Evolutionary conservation across 768 basidiomycete species (phyloP), one percentile per base, ranked within the genome.

Genomic region (Mycena filopes): DNA sequence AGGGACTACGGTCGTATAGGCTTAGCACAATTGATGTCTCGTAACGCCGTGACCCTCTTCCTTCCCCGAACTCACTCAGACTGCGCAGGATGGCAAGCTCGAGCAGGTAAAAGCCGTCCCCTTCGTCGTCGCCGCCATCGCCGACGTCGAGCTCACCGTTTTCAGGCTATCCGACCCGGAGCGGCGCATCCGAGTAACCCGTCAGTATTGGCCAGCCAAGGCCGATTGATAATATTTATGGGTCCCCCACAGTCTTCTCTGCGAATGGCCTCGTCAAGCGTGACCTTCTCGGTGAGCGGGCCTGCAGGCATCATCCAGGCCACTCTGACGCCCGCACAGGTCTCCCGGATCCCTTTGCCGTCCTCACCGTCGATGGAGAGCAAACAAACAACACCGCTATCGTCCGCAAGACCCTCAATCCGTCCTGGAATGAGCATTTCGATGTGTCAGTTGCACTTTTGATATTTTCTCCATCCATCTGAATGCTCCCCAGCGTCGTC

Each of bases 321-420:
- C 23, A 6, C 3, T 43, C 48, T 28, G 48, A 43, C 25, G 38
- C 36, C 25, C 18, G 36, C 51, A 49, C 60, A 67, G 66, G 68
- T 69, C 83, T 94, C 12, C 95, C 95, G 3, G 94, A 95, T 77
- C 95, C 95, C 4, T 95, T 95, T 73, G 94, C 92, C 9, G 91
- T 95, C 15, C 83, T 97, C 50, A 93, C 92, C 8, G 91, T 95
- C 64, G 94, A 95, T 73, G 90, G 88, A 49, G 89, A 93, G 70
- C 91, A 95, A 76, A 91, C 91, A 16, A 88, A 86, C 74, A 91
- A 92, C 26, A 95, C 94, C 1, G 83, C 85, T 50, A 87, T 91
- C 60, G 81, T 89, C 76, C 91, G 86, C 77, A 88, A 84, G 70
- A 84, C 87, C 1, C 79, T 92, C 66, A 89, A 81, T 67, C 90